Evolutionary conservation across 1,139 yeast genomes (phyloP), one percentile per base, ranked within the genome.

Genomic region (Suhomyces wounanorum): DNA sequence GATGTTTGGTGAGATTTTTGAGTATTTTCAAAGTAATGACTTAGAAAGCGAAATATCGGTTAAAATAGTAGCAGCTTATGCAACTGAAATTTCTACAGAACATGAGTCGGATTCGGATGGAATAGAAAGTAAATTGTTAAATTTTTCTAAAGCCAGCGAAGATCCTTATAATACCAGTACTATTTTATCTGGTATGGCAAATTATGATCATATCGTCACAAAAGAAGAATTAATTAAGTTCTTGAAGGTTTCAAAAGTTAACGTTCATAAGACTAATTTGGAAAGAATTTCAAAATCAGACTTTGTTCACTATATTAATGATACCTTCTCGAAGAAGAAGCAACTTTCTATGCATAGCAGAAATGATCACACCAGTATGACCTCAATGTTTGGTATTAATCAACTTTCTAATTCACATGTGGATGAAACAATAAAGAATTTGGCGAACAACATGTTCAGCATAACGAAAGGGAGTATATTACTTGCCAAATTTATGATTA

Each of bases 1-100:
- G 3, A 54, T 73, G 55, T 45, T 68, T 6, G 59, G 65, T 11
- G 79, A 75, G 43, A 59, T 70, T 4, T 53, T 70, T 35, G 63
- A 62, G 8, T 60, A 51, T 45, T 50, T 62, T 42, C 63, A 41
- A 52, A 64, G 39, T 61, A 67, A 54, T 50, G 71, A 66, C 47
- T 37, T 45, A 16, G 56, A 49, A 21, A 61, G 52, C 43, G 51
- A 53, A 4, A 45, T 55, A 2, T 63, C 55, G 55, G 60, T 59
- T 40, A 66, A 57, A 53, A 53, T 60, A 6, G 61, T 59, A 18
- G 65, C 64, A 11, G 47, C 54, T 1, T 55, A 53, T 36, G 38
- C 51, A 8, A 54, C 49, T 18, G 44, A 39, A 18, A 16, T 39
- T 1, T 33, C 21, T 4, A 6, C 28, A 8, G 42, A 47, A 18